Conservation (phyloP, 2,329 filamentous ascomycete genomes). For the Fusarium nisikadoi region DNA sequence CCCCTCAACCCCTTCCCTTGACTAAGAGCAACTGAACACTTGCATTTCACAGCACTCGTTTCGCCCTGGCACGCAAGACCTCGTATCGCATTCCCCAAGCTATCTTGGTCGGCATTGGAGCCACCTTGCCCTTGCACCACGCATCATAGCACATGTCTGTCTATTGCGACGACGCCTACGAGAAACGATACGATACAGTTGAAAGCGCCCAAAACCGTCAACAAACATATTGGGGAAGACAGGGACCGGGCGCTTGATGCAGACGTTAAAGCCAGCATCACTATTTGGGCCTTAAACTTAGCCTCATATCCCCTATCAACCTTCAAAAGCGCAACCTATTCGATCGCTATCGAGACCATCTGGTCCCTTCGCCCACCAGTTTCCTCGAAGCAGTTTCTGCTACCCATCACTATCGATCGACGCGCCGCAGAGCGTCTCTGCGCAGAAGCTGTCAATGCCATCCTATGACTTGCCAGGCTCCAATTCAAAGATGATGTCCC, state of each 20-base stretch:
- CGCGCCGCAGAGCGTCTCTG: slow-evolving; percentile 36
- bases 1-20: slow-evolving; percentile 29
- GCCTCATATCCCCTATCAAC: slow-evolving; percentile 21
- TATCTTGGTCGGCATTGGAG: slow-evolving; percentile 31
- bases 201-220: not conserved
- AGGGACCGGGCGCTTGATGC: not conserved
- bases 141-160: not conserved
- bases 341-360: not conserved
- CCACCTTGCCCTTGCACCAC: slow-evolving; percentile 36
- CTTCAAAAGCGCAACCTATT: slow-evolving; percentile 11
- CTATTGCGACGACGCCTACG: slow-evolving; percentile 12
- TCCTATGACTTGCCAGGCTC: slow-evolving; percentile 45
- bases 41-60: slow-evolving; percentile 32
- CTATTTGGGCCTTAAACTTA: slow-evolving; percentile 3
- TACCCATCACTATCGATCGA: slow-evolving; percentile 14
- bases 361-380: not conserved
- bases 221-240: not conserved
- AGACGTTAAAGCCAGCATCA: slow-evolving; percentile 5
- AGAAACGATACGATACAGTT: slow-evolving; percentile 10
- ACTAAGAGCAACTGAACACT: slow-evolving; percentile 26
- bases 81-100: slow-evolving; percentile 36
- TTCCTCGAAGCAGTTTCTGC: not conserved
- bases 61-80: slow-evolving; percentile 36
- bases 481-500: slow-evolving; percentile 79
- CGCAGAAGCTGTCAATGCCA: slow-evolving; percentile 42